A percentile compares a stretch with the other conserved stretches of the same genome.
phyloP scores from a whole-genome alignment of 2,329 filamentous ascomycete genomes.

The Nemania serpens region DNA sequence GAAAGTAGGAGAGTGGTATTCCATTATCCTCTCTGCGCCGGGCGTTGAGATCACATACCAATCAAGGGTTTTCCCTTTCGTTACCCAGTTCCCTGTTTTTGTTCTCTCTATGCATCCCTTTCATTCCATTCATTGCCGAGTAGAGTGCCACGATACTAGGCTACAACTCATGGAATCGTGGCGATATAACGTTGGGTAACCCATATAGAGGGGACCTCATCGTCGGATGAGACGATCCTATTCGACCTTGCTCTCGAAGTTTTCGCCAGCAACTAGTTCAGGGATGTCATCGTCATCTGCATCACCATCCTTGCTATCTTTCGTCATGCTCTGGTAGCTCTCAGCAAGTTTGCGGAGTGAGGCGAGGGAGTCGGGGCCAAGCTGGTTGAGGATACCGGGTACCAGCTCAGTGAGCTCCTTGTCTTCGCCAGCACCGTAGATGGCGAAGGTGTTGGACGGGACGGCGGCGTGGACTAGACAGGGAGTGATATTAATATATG shows the following conservation, averaged over 20 bases:
- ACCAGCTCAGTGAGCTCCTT: conserved; percentile 99
- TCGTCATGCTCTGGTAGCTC: conserved; percentile 99
- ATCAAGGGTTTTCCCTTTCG: conserved; percentile 5
- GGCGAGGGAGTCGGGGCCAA: conserved; percentile 95
- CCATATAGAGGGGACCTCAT: conserved; percentile 11
- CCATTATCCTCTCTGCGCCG: conserved; percentile 4
- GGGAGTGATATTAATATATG: conserved; percentile 1
- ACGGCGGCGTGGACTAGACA: conserved; percentile 93
- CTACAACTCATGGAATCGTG: conserved; percentile 23
- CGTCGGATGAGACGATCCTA: conserved; percentile 52
- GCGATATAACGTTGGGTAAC: conserved; percentile 9
- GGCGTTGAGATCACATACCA: conserved; percentile 19
- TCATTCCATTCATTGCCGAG: conserved; percentile 17
- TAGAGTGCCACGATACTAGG: conserved; percentile 21
- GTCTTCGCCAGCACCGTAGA: conserved; percentile 98
- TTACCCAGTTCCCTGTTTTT: conserved; percentile 15
- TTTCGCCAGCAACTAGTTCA: conserved; percentile 94
- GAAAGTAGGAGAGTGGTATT: conserved; percentile 5
- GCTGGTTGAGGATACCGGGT: conserved; percentile 98
- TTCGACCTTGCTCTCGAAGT: conserved; percentile 98
- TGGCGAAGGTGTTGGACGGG: conserved; percentile 98
- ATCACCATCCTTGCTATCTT: conserved; percentile 80
- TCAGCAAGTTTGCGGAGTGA: conserved; percentile 98
- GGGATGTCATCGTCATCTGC: conserved; percentile 93
- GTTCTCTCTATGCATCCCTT: conserved; percentile 5